Conservation (phyloP, 2,329 filamentous ascomycete genomes). For the Alternaria angustiovoidea region DNA sequence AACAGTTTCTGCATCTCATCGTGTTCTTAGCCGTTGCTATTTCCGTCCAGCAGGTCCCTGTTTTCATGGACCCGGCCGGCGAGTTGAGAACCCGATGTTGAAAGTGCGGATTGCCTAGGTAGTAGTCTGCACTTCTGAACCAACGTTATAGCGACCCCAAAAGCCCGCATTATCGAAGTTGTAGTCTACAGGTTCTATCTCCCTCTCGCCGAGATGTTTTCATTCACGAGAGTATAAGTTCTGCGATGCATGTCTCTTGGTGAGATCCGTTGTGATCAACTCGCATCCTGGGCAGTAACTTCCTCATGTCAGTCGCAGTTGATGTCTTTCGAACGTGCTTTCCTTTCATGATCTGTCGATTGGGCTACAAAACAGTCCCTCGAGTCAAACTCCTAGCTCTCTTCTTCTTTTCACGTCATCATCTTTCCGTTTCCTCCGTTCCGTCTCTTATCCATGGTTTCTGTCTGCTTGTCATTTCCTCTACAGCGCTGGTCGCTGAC, state of each 20-base stretch:
- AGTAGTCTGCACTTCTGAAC: too few relatives aligned
- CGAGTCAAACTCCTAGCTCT: background rate
- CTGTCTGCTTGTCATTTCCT: background rate
- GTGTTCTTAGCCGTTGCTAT: background rate
- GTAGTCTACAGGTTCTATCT: too few relatives aligned
- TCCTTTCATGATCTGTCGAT: background rate
- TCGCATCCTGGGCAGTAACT: background rate
- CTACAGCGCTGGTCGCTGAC: constrained; percentile 16
- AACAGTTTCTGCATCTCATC: background rate
- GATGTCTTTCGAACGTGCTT: background rate
- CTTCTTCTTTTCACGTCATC: background rate
- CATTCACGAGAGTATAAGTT: too few relatives aligned
- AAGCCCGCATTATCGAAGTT: too few relatives aligned
- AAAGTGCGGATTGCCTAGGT: background rate
- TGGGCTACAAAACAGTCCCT: background rate
- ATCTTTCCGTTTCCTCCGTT: background rate
- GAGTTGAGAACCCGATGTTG: background rate
- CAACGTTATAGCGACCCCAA: too few relatives aligned
- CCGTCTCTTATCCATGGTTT: background rate
- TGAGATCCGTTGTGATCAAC: background rate
- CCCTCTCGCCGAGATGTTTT: too few relatives aligned
- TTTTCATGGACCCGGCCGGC: background rate
- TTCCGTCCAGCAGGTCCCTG: background rate
- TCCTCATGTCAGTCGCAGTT: background rate
- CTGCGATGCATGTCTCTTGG: background rate